Conservation (phyloP, 805 yeast genomes). For the Saccharomycopsis sp. region DNA sequence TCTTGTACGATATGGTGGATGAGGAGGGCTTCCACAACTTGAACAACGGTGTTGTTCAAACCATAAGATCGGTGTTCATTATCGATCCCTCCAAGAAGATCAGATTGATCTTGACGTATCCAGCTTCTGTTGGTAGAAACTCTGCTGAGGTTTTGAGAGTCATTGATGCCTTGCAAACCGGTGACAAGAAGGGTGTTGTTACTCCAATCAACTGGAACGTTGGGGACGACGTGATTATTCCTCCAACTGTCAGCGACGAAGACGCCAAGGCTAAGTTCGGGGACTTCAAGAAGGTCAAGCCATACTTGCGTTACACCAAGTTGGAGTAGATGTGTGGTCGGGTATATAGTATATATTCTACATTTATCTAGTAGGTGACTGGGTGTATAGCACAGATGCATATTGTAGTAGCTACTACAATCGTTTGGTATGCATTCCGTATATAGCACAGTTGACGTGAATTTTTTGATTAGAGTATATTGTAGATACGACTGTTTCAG, state of each 20-base stretch:
- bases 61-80: constrained; percentile 87
- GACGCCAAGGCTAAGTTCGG: constrained; percentile 80
- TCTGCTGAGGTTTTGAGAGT: constrained; percentile 88
- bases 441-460: no score
- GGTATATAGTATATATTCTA: no score
- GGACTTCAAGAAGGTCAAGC: constrained; percentile 77
- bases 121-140: constrained; percentile 93
- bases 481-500: no score
- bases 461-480: no score
- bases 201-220: constrained; percentile 90
- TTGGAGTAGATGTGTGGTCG: not conserved
- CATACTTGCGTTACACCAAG: constrained; percentile 77
- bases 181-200: constrained; percentile 76
- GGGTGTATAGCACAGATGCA: not conserved
- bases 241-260: constrained; percentile 75
- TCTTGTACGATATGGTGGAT: constrained; percentile 80
- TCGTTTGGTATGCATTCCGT: no score
- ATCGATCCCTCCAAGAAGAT: constrained; percentile 88
- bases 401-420: no score
- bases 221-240: constrained; percentile 89
- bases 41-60: constrained; percentile 66
- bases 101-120: constrained; percentile 81
- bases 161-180: constrained; percentile 78
- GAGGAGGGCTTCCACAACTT: constrained; percentile 75
- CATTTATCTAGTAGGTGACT: no score